These are phyloP conservation scores for Andrographis paniculata DNA, from an alignment of 305 asterid species.

Conservation along the genomic window DNA sequence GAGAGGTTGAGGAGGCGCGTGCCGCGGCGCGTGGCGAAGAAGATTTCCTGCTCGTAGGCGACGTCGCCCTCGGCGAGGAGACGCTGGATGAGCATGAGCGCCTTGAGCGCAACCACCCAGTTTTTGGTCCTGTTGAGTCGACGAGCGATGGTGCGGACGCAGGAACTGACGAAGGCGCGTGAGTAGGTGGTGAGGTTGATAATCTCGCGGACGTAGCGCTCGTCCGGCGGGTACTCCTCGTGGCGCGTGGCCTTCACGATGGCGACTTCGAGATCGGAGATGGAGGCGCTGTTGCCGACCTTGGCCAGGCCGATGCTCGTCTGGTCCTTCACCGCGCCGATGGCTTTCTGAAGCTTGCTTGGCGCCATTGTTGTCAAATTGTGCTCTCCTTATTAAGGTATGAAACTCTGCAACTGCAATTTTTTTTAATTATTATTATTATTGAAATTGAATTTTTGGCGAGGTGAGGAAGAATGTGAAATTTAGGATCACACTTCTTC, in stretches of 20 bases:
- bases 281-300: slow-evolving; percentile 56
- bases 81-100: slow-evolving; percentile 80
- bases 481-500: no score
- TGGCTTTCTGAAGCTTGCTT: slow-evolving; percentile 76
- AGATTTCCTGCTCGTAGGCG: slow-evolving; percentile 75
- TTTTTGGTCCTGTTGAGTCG: slow-evolving; percentile 81
- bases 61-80: slow-evolving; percentile 66
- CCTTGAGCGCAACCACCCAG: slow-evolving; percentile 85
- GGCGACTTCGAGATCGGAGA: slow-evolving; percentile 87
- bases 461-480: no score
- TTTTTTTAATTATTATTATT: no score
- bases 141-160: slow-evolving; percentile 58
- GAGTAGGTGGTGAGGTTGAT: slow-evolving; percentile 66
- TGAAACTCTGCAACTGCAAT: no score
- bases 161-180: slow-evolving; percentile 52
- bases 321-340: slow-evolving; percentile 85
- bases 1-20: slow-evolving; percentile 91
- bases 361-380: slow-evolving; percentile 65
- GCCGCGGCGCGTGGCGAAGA: slow-evolving; percentile 86
- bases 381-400: no score
- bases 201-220: slow-evolving; percentile 66
- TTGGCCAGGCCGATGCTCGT: slow-evolving; percentile 91
- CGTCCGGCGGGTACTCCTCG: slow-evolving; percentile 88
- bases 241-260: slow-evolving; percentile 93
- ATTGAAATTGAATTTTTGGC: no score